Evolutionary conservation across 2,329 filamentous ascomycete genomes (phyloP).

Genomic region (Alternaria infectoria): DNA sequence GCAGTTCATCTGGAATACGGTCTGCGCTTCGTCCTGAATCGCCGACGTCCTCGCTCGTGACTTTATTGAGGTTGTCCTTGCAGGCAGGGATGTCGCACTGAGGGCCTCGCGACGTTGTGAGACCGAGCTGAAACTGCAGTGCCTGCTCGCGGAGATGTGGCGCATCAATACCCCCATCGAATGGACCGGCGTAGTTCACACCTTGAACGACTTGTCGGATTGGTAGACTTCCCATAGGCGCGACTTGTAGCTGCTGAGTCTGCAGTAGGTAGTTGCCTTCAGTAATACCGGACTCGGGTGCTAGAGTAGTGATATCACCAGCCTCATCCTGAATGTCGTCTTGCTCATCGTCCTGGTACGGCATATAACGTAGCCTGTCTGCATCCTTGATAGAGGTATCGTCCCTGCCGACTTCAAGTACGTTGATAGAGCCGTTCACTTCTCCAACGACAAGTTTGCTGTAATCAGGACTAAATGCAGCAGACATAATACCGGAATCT

Average conservation of each 20-base stretch:
- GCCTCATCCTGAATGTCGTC: neutral
- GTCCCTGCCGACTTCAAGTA: conserved; percentile 54
- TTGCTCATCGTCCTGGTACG: conserved; percentile 21
- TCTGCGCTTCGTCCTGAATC: conserved; percentile 50
- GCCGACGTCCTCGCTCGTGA: conserved; percentile 46
- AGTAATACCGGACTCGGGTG: conserved; percentile 32
- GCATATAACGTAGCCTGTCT: conserved; percentile 36
- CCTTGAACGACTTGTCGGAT: conserved; percentile 56
- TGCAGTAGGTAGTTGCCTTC: conserved; percentile 38
- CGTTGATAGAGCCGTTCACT: conserved; percentile 60
- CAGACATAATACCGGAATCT: conserved; percentile 63
- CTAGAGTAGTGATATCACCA: neutral
- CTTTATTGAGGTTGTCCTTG: conserved; percentile 38
- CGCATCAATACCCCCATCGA: conserved; percentile 33
- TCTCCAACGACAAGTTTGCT: conserved; percentile 64
- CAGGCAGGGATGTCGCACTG: conserved; percentile 38
- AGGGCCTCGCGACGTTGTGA: conserved; percentile 21
- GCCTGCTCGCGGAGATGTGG: conserved; percentile 37
- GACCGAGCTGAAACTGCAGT: conserved; percentile 38
- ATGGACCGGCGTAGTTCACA: conserved; percentile 50
- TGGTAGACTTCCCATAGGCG: conserved; percentile 52
- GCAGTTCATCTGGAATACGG: conserved; percentile 51
- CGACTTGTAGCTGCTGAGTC: conserved; percentile 41
- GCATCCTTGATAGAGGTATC: conserved; percentile 38
- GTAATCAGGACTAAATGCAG: conserved; percentile 62